Base-by-base conservation (phyloP, 257 asterid genomes). In the Primulina huaijiensis region DNA sequence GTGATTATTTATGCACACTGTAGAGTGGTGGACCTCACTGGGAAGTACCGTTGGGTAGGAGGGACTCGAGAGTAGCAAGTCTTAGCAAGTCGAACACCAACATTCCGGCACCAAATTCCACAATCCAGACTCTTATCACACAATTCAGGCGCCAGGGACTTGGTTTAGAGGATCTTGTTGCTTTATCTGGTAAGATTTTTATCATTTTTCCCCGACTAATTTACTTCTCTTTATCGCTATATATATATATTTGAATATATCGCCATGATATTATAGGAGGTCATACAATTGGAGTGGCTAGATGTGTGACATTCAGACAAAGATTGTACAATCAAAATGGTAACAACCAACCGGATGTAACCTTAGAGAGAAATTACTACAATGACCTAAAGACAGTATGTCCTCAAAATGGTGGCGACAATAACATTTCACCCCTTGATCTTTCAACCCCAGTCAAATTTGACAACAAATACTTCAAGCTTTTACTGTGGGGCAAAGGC, bases 21-120 rank as follows among this genome's bases (percentile, higher is more conserved):
- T 14, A 90, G 97, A 90, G 94, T 43, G 97, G 97, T 12, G 97
- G 95, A 34, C 94, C 97, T 4, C 87, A 85, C 46, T 90, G 97
- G 94, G 95, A 88, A 70, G 96, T 92, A 63, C 82, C 89, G 62
- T 52, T 92, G 70, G 97, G 97, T 35, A 85, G 97, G 73, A 84
- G 83, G 77, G 97, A 91, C 69, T 83, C 96, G 12, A 84, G 59
- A 78, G 86, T 83, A 37, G 95, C 92, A 20, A 84, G 82, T 65
- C 62, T 91, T 58, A 74, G 70, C 8, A 71, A 68, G 74, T 81
- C 96, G 21, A 89, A 80, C 81, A 14, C 73, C 2, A 60, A 85
- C 34, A 82, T 91, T 65, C 96, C 96, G 0, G 91, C 92, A 16
- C 95, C 97, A 2, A 89, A 89, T 73, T 85, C 95, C 59, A 87